These are phyloP conservation scores for Pythium oligandrum DNA, from an alignment of 352 stramenopile genomes.

Conservation along the genomic window DNA sequence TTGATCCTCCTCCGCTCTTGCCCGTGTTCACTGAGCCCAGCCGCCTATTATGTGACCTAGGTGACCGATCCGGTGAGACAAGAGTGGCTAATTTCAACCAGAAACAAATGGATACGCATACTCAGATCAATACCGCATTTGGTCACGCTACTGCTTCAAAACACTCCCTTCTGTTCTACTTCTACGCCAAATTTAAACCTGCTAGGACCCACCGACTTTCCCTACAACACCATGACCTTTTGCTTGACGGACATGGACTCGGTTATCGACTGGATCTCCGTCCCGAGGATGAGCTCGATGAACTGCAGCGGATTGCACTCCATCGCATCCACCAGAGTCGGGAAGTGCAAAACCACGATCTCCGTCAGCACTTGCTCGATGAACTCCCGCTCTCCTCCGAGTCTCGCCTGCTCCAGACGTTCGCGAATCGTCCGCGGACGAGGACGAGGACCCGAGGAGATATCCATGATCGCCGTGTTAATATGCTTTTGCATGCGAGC, in stretches of 20 bases:
- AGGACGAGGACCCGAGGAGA: no score
- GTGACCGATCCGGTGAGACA: no score
- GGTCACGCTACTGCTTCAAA: neutral
- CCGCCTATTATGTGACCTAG: no score
- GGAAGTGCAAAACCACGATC: conserved; percentile 60
- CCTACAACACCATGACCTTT: no score
- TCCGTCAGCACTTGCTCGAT: conserved; percentile 62
- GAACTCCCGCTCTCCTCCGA: conserved; percentile 15
- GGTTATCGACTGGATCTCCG: conserved; percentile 8
- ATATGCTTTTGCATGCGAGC: conserved; percentile 51
- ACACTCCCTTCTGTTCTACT: neutral
- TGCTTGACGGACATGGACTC: neutral
- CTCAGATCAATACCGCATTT: no score
- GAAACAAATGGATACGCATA: no score
- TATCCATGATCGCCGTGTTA: conserved; percentile 19
- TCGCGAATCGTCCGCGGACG: conserved; percentile 12
- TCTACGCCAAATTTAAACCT: no score
- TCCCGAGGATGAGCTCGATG: conserved; percentile 55
- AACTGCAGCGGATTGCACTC: conserved; percentile 75
- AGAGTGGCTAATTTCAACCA: no score
- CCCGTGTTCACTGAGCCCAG: no score
- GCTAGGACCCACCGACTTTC: no score
- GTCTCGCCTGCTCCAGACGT: conserved; percentile 12
- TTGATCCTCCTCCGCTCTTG: no score
- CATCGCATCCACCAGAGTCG: conserved; percentile 69